Evolutionary conservation across 495 filamentous ascomycete species (phyloP).

Genomic region (Sabuloglossum arenarium): DNA sequence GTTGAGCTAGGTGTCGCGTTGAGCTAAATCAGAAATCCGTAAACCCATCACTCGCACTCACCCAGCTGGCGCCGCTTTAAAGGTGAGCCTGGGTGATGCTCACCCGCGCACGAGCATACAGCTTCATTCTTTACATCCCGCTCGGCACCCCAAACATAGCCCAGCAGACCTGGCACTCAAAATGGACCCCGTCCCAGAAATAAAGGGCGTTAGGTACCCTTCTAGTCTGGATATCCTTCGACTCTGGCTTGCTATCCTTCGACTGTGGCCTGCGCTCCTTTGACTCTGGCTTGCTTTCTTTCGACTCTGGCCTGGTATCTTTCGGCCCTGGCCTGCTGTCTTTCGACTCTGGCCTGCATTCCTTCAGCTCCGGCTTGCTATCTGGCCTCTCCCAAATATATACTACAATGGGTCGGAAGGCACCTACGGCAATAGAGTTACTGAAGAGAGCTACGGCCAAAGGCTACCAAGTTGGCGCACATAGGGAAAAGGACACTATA

Average conservation of each 20-base stretch:
- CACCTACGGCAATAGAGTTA: background rate
- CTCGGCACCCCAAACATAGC: background rate
- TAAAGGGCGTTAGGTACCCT: background rate
- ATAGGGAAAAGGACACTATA: background rate
- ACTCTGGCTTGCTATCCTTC: no score
- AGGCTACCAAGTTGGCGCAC: background rate
- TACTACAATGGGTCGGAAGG: background rate
- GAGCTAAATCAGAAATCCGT: background rate
- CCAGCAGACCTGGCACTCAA: background rate
- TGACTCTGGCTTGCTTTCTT: no score
- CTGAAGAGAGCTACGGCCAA: background rate
- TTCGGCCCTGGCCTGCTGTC: no score
- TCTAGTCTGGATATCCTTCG: no score
- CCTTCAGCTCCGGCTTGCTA: background rate
- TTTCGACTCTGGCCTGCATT: background rate
- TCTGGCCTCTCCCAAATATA: background rate
- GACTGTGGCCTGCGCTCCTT: no score
- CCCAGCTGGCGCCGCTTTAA: background rate
- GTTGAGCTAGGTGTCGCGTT: no score
- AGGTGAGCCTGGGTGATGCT: no score
- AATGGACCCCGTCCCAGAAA: background rate
- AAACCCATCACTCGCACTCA: background rate
- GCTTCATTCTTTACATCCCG: no score
- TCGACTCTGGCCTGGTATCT: no score
- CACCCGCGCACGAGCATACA: no score